phyloP scores from a whole-genome alignment of 805 yeast genomes.

The Candida odintsovae region DNA sequence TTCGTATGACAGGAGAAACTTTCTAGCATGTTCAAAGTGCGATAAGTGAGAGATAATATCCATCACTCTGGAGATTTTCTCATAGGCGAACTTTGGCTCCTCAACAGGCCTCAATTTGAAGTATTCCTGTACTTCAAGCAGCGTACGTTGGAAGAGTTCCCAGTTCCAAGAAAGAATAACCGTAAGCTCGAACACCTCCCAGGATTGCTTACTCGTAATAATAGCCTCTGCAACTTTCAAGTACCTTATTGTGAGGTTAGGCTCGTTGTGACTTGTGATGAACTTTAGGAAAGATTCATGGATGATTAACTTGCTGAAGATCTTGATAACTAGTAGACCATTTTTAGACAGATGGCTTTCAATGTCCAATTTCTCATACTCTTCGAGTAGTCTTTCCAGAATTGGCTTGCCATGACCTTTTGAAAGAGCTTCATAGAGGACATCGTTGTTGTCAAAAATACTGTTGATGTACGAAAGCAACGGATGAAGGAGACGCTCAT shows the following conservation, averaged over 20 bases:
- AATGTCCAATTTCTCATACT: conserved; percentile 16
- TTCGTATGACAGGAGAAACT: conserved; percentile 30
- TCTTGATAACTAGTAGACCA: conserved; percentile 21
- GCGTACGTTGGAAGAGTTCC: conserved; percentile 24
- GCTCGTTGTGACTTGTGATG: conserved; percentile 14
- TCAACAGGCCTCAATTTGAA: conserved; percentile 15
- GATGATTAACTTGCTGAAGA: conserved; percentile 24
- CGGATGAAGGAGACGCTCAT: conserved; percentile 3
- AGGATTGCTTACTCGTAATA: conserved; percentile 30
- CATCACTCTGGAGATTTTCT: conserved; percentile 22
- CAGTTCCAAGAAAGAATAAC: conserved; percentile 34
- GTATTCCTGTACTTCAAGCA: conserved; percentile 18
- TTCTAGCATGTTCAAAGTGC: conserved; percentile 30
- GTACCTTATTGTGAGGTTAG: conserved; percentile 13
- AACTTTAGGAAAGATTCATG: conserved; percentile 32
- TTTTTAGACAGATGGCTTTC: conserved; percentile 11
- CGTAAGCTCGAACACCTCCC: conserved; percentile 33
- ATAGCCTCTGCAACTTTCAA: conserved; percentile 27
- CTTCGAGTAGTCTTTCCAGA: conserved; percentile 7
- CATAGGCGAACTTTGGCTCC: conserved; percentile 23
- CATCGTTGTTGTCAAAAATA: conserved; percentile 11
- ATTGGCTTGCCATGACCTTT: conserved; percentile 15
- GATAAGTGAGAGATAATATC: conserved; percentile 30
- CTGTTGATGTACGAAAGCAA: conserved; percentile 11
- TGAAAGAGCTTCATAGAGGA: conserved; percentile 16